phyloP scores from a whole-genome alignment of 441 rosid species.

The Erodium moschatum region DNA sequence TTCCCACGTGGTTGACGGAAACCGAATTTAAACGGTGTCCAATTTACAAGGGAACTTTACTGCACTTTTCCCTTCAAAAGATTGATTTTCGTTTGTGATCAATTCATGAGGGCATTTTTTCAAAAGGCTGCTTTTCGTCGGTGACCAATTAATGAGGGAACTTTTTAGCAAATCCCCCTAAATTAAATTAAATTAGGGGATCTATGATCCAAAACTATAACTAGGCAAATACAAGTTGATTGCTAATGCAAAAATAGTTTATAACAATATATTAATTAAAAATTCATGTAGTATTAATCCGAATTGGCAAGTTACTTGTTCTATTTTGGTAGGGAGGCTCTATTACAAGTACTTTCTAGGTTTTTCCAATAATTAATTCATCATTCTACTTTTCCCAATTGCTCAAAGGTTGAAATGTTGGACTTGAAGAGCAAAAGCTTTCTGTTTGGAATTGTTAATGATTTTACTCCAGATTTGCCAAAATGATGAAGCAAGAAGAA shows the following conservation, averaged over 20 bases:
- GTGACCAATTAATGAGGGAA: too few species aligned
- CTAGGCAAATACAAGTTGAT: neutral
- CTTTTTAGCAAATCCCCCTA: neutral
- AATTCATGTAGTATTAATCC: neutral
- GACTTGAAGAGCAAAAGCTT: neutral
- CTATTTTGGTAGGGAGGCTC: neutral
- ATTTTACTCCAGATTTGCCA: neutral
- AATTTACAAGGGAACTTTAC: too few species aligned
- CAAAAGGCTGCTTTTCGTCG: too few species aligned
- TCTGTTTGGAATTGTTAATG: neutral
- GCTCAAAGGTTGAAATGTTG: neutral
- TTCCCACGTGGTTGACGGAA: too few species aligned
- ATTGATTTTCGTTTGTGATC: too few species aligned
- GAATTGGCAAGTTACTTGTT: neutral
- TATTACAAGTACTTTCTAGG: slow-evolving; percentile 1
- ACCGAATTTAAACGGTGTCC: too few species aligned
- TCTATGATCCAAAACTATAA: neutral
- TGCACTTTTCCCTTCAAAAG: too few species aligned
- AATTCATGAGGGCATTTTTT: too few species aligned
- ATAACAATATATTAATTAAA: neutral
- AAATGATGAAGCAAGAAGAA: slow-evolving; percentile 2
- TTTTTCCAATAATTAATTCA: neutral
- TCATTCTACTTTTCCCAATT: neutral
- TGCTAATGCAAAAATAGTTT: neutral
- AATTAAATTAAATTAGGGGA: neutral